Conservation (phyloP, 805 yeast species). For the Phaffomyces antillensis region DNA sequence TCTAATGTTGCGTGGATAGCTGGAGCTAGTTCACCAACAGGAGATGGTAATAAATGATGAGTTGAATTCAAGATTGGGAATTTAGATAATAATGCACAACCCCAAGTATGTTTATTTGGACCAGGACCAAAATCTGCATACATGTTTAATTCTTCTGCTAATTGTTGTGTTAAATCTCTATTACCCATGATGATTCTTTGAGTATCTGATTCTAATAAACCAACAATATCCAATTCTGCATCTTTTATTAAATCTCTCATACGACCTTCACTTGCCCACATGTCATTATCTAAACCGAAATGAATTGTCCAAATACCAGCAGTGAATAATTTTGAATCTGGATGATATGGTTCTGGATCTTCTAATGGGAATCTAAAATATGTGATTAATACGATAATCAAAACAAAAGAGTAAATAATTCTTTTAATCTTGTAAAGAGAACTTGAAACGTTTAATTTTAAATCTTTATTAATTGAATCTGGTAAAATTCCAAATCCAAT, state of each 20-base stretch:
- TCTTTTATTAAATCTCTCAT: conserved; percentile 81
- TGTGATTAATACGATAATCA: conserved; percentile 45
- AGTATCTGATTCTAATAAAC: conserved; percentile 87
- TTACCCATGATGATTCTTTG: conserved; percentile 93
- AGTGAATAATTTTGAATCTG: conserved; percentile 64
- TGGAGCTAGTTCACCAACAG: conserved; percentile 97
- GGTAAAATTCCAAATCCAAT: conserved; percentile 46
- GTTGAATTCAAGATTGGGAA: conserved; percentile 89
- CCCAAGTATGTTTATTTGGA: conserved; percentile 98
- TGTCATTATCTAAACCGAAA: conserved; percentile 92
- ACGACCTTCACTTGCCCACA: conserved; percentile 94
- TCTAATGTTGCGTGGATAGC: conserved; percentile 95
- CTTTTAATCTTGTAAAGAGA: conserved; percentile 15
- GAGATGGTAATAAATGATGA: conserved; percentile 90
- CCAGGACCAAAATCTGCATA: conserved; percentile 97
- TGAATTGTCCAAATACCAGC: conserved; percentile 99
- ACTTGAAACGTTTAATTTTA: conserved; percentile 3
- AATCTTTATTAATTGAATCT: neutral
- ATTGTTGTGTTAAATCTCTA: conserved; percentile 83
- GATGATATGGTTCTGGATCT: conserved; percentile 62
- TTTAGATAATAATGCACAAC: conserved; percentile 83
- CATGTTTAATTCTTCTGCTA: conserved; percentile 91
- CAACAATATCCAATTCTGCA: conserved; percentile 85
- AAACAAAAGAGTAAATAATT: conserved; percentile 30
- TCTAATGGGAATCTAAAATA: conserved; percentile 49